These are phyloP conservation scores for Exophiala xenobiotica DNA, from an alignment of 2,329 filamentous ascomycete species.

Conservation along the genomic window DNA sequence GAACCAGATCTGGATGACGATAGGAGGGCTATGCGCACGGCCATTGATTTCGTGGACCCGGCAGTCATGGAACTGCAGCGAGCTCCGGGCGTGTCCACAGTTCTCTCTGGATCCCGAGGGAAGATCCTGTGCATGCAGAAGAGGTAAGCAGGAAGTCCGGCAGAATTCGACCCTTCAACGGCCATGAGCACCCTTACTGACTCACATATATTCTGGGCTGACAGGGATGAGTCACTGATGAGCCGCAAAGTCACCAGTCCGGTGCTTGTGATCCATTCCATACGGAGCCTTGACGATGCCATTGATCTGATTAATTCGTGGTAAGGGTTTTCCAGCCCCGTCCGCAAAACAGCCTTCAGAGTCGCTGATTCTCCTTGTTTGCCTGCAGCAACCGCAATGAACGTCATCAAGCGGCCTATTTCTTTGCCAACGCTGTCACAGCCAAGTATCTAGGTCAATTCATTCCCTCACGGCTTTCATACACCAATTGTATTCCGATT, in stretches of 20 bases:
- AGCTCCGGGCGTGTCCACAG: too few species aligned
- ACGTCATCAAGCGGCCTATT: neutral
- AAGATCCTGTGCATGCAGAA: neutral
- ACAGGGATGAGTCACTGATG: neutral
- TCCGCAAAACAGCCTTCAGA: too few species aligned
- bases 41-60: too few species aligned
- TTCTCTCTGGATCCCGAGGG: neutral
- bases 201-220: neutral
- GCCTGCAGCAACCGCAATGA: too few species aligned
- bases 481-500: neutral
- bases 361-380: too few species aligned
- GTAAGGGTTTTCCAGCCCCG: too few species aligned
- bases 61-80: too few species aligned
- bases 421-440: neutral
- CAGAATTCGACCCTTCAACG: neutral
- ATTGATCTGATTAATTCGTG: conserved; percentile 1
- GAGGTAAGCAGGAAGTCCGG: too few species aligned
- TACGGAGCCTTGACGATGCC: neutral
- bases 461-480: neutral
- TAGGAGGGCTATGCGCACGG: too few species aligned
- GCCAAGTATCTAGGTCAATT: neutral
- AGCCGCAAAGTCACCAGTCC: neutral
- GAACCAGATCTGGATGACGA: too few species aligned
- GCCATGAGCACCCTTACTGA: too few species aligned
- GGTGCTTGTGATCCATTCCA: neutral